Conservation (phyloP, 2,329 filamentous ascomycete species). For the Hypoxylon sp. region DNA sequence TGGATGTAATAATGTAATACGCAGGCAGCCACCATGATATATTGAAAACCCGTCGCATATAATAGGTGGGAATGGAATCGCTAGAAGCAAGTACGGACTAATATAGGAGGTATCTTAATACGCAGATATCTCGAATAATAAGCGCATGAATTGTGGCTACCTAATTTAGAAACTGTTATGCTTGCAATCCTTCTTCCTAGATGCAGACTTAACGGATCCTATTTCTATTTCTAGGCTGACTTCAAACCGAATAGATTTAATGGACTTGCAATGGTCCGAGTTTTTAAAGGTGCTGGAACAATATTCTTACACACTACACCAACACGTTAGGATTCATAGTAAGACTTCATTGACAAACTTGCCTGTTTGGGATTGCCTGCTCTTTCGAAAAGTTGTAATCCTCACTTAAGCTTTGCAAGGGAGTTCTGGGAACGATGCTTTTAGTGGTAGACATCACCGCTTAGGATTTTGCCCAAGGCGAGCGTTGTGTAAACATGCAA, state of each 20-base stretch:
- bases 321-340: conserved; percentile 19
- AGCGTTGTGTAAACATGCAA: conserved; percentile 16
- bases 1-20: conserved; percentile 3
- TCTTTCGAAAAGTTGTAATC: conserved; percentile 10
- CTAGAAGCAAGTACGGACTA: not conserved
- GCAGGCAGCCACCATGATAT: conserved; percentile 18
- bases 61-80: conserved; percentile 14
- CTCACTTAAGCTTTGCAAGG: conserved; percentile 3
- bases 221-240: conserved; percentile 29
- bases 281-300: conserved; percentile 13
- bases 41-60: conserved; percentile 8
- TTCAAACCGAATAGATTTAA: conserved; percentile 12
- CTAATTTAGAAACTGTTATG: conserved; percentile 27
- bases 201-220: conserved; percentile 28
- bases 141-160: conserved; percentile 21
- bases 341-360: conserved; percentile 21
- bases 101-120: conserved; percentile 2
- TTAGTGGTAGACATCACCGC: conserved; percentile 6
- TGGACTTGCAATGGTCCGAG: conserved; percentile 28
- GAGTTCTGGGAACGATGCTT: not conserved
- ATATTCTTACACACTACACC: conserved; percentile 21
- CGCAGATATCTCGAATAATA: conserved; percentile 16
- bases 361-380: conserved; percentile 15
- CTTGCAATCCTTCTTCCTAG: conserved; percentile 33
- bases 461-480: conserved; percentile 2